Base-by-base conservation (phyloP, 2,329 filamentous ascomycete genomes). In the Exophiala lecanii-corni region DNA sequence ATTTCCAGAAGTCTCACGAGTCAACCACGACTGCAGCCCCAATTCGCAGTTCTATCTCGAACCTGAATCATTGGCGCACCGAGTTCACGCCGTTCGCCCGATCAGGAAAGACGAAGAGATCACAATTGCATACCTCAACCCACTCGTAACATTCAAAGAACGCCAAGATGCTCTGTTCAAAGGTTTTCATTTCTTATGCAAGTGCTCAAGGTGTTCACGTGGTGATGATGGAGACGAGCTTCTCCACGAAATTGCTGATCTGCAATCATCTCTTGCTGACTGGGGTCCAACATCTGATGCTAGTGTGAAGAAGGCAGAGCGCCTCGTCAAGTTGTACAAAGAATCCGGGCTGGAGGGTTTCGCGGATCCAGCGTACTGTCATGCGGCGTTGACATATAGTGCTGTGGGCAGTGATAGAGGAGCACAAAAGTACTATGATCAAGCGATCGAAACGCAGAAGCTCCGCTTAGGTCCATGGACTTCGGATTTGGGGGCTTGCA, bases 91-190 rank as follows among this genome's bases (percentile, higher is more conserved):
- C 20, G 23, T 80, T 17, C 79, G 81, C 51, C 75, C 88, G 43
- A 96, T 98, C 47, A 76, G 82, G 7, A 71, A 84, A 1, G 89
- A 89, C 3, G 89, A 97, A 47, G 92, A 97, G 63, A 94, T 98
- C 47, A 97, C 92, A 0, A 91, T 97, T 0, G 89, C 84, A 0
- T 98, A 98, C 58, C 35, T 30, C 19, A 44, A 36, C 17, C 50
- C 50, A 6, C 31, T 53, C 5, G 36, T 33, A 17, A 6, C 16
- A n/a, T 39, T 21, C 25, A 28, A 32, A 2, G 9, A 23, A 16
- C 36, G 50, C 9, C 47, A 48, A 17, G 23, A 35, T n/a, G 41
- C 50, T 23, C 43, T 53, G 6, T 9, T 3, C 7, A 18, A 40
- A 4, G 32, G 36, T 9, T 53, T 53, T 43, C 26, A 37, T 20